Evolutionary conservation across 768 basidiomycete genomes (phyloP), one percentile per base, ranked within the genome.

Genomic region (Boletus pseudopeckii): DNA sequence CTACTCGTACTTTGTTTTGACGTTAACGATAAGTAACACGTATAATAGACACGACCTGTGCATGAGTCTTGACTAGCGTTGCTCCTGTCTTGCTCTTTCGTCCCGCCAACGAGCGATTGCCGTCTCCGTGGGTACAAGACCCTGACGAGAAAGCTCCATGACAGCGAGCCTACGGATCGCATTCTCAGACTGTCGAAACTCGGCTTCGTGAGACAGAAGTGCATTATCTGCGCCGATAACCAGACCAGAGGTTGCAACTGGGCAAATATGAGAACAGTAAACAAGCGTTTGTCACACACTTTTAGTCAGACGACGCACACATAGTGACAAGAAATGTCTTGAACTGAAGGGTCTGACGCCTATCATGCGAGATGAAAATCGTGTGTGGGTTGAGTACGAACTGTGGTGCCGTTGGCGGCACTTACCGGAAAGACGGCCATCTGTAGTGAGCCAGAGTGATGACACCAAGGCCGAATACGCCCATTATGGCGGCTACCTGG

Each of bases 91-190:
- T 52, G 68, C 62, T 57, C 69, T 72, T 59, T 77, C 74, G 52
- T 74, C 80, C 65, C 80, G 86, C 92, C 92, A 95, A 66, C 82
- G 84, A 32, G 82, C 76, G 32, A 94, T 93, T 57, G 88, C 90
- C 9, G 87, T 83, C 69, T 95, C 92, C 7, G 91, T 92, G 2
- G 83, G 82, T 49, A 94, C 79, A 41, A 88, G 74, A 24, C 92
- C 92, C 55, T 81, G 81, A 37, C 82, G 78, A 17, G 86, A 83
- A 44, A 95, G 78, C 51, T 90, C 90, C 33, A 85, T 74, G 39
- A 87, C 77, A 10, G 92, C 92, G 67, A 89, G 77, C 48, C 81
- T 78, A 36, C 92, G 83, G 37, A 93, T 71, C 14, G 76, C 71
- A 57, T 86, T 83, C 66, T 94, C 90, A 52, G 82, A 78, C 54